Evolutionary conservation across 768 basidiomycete species (phyloP), one percentile per base, ranked within the genome.

Genomic region (Porpolomopsis calyptriformis): DNA sequence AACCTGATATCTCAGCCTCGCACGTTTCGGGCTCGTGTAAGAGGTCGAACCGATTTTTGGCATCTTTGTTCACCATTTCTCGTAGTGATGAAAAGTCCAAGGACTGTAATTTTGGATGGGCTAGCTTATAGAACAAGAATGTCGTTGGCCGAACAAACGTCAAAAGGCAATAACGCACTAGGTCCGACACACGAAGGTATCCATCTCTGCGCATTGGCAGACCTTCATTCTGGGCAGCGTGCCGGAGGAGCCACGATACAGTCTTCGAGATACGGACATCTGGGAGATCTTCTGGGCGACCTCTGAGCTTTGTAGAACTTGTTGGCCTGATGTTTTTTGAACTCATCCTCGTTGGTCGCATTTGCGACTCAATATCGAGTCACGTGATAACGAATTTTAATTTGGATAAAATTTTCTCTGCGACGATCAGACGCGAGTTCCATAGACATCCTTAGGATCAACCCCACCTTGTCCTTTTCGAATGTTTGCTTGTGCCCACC

Each of bases 211-310:
- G 77, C 67, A 97, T 83, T 3, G 66, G 55, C 4, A 97, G 58
- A 1, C 81, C 77, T 50, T 93, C 82, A 29, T 76, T 77, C 52
- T 77, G 69, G 16, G 92, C 90, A 0, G 85, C 89, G 60, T 98
- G 94, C 3, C 93, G 76, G n/a, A 98, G 75, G 20, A 98, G 67
- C 75, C 85, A 97, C 0, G 91, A 84, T 7, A 98, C 65, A 0
- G 87, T 86, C 63, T 96, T 97, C 11, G 87, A 90, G 11, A 86
- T 54, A 9, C 78, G 73, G 4, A 85, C 75, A 40, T 84, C 78
- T 0, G 76, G 78, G 3, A 77, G 66, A 53, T 93, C 88, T 40
- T 62, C 69, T 0, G 74, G 72, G 16, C 70, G 63, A 12, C 85
- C 85, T 40, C 79, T 72, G 29, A 74, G 66, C 57, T 77, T 85